Conservation (phyloP, 2,329 filamentous ascomycete genomes). For the Aspergillus sp. region DNA sequence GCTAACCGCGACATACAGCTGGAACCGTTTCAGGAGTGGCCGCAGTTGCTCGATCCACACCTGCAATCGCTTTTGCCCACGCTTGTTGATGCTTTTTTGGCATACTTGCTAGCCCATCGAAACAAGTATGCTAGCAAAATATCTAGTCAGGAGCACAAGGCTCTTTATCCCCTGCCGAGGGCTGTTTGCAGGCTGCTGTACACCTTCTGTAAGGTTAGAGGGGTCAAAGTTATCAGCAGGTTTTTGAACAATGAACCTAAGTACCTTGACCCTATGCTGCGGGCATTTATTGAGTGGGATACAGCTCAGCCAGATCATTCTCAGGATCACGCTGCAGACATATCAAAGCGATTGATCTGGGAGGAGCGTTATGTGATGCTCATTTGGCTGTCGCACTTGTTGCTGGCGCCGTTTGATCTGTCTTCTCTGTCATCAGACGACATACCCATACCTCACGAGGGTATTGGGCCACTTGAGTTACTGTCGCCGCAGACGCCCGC, state of each 20-base stretch:
- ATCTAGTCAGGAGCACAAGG: conserved; percentile 43
- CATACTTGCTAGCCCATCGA: conserved; percentile 58
- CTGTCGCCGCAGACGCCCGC: conserved; percentile 68
- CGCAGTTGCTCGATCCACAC: conserved; percentile 86
- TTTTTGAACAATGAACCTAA: conserved; percentile 90
- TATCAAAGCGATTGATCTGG: conserved; percentile 66
- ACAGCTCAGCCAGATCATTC: conserved; percentile 26
- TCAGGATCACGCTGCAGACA: conserved; percentile 23
- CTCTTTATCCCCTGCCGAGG: conserved; percentile 59
- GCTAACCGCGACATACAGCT: conserved; percentile 51
- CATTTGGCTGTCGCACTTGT: conserved; percentile 82
- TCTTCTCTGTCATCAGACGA: conserved; percentile 72
- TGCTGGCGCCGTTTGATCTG: conserved; percentile 88
- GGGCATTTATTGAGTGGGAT: conserved; percentile 69
- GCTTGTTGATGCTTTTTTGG: conserved; percentile 76
- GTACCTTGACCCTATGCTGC: conserved; percentile 79
- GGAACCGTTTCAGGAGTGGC: conserved; percentile 92
- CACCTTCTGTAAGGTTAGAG: conserved; percentile 90
- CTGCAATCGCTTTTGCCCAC: conserved; percentile 75
- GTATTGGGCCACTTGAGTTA: conserved; percentile 32
- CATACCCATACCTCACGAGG: conserved; percentile 41
- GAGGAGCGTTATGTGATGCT: conserved; percentile 86
- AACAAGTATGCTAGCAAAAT: conserved; percentile 43
- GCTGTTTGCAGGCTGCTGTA: conserved; percentile 83
- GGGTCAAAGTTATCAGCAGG: conserved; percentile 87